Evolutionary conservation across 768 basidiomycete species (phyloP), one percentile per base, ranked within the genome.

Genomic region (Favolaschia claudopus): DNA sequence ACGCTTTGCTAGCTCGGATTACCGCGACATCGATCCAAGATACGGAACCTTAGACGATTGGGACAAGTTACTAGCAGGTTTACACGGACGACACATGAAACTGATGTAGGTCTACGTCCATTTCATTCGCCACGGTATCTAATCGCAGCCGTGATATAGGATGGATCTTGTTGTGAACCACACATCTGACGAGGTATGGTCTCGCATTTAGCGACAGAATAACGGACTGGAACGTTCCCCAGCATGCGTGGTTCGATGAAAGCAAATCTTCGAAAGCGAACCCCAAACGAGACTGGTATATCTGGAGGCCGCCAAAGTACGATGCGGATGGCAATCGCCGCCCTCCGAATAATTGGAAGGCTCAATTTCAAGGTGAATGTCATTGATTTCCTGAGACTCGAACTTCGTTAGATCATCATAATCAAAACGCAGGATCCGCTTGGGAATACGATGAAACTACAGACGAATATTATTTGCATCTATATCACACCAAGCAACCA

Each of bases 101-200:
- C 77, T 91, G 19, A 82, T 92, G 86, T 87, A 64, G 42, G 81
- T 75, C 27, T 38, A 24, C 12, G 14, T 7, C 25, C 43, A 4
- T 50, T 25, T 14, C 37, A 25, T 14, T 42, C 10, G 33, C 19
- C 2, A 38, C 31, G 17, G 19, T 40, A 9, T 17, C 31, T 33
- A 22, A 27, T 22, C 17, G 28, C 29, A 25, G 36, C 24, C 37
- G 43, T 2, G 15, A 20, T 13, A n/a, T 68, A 89, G 88, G 74
- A 89, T 90, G 86, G 89, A 92, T 67, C 81, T 92, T 2, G 91
- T 91, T 25, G 86, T 87, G 9, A 91, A 91, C 70, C 89, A 91
- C 68, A 84, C 84, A 4, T 90, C 89, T 0, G 81, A 86, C 71
- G 82, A 88, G 80, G 87, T 85, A 32, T 4, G 24, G 4, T 25